A percentile compares a stretch with the other conserved stretches of the same genome.
Conservation (phyloP, 1,284 basidiomycete species). For the Meira nashicola region DNA sequence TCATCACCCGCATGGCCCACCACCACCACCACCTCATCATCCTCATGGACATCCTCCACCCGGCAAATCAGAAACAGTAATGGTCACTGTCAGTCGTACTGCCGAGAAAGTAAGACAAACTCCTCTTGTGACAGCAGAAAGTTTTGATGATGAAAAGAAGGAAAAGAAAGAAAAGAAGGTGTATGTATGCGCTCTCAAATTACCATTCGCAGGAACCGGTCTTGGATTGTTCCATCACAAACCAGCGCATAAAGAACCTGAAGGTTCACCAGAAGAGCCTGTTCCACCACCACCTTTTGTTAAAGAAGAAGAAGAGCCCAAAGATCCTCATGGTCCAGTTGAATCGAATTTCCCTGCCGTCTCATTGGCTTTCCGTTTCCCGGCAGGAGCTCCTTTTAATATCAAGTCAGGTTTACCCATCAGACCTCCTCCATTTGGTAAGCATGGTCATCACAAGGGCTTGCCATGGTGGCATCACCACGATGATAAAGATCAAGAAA, state of each 20-base stretch:
- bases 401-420: background rate
- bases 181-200: constrained; percentile 1
- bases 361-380: background rate
- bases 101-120: background rate
- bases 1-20: background rate
- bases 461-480: no score
- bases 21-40: constrained; percentile 1
- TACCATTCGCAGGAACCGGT: constrained; percentile 1
- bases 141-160: constrained; percentile 1
- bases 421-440: background rate
- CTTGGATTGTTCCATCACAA: constrained; percentile 8
- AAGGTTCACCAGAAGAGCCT: background rate
- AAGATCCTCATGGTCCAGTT: constrained; percentile 2
- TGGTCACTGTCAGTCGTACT: constrained; percentile 3
- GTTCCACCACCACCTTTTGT: background rate
- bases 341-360: background rate
- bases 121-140: background rate
- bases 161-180: background rate
- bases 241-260: background rate
- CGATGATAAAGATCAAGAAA: no score
- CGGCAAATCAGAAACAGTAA: background rate
- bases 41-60: background rate
- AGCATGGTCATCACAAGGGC: no score
- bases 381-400: constrained; percentile 1
- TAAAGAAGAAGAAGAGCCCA: background rate